Base-by-base conservation (phyloP, 2,329 filamentous ascomycete species). In the Eutypa lata region DNA sequence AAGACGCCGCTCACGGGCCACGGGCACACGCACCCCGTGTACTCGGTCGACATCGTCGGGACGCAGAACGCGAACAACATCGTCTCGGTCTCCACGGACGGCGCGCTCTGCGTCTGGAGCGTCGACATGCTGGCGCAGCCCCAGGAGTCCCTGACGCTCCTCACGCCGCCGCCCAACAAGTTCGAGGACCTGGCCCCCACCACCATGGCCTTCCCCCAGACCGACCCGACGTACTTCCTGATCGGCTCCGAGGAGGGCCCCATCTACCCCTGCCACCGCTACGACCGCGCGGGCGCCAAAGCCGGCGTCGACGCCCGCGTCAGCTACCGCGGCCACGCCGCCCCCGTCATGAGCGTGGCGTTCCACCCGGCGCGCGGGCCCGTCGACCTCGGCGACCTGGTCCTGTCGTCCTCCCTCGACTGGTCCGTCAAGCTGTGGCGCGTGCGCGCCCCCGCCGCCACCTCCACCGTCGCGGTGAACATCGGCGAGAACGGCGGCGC, bases 21-120 rank as follows among this genome's bases (percentile, higher is more conserved):
- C 14, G 92, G 94, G 14, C 94, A 99, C 70, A 96, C 94, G 7
- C 94, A 99, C 67, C 94, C 94, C 0, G 89, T 99, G 58, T 99
- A 99, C 76, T 91, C 89, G 38, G 85, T 99, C 53, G 90, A 94
- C 57, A 95, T 99, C 51, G 91, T 99, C 48, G 94, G 94, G 58
- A 99, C 95, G 1, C 94, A 97, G 68, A 99, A 99, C 69, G 94
- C 94, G 54, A 96, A 97, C 76, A 99, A 97, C 71, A 96, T 99
- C 68, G 89, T 99, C 63, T 97, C 92, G 33, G 93, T 91, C 69
- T 97, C 91, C 1, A 99, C 94, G 1, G 94, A 99, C 67, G 94
- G 94, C 51, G 91, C 96, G 10, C 91, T 97, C 42, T 99, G 94
- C 71, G 90, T 92, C 47, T 99, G 94, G 94, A 92, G 90, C 51